Evolutionary conservation across 768 basidiomycete genomes (phyloP).

Genomic region (Suillus clintonianus): DNA sequence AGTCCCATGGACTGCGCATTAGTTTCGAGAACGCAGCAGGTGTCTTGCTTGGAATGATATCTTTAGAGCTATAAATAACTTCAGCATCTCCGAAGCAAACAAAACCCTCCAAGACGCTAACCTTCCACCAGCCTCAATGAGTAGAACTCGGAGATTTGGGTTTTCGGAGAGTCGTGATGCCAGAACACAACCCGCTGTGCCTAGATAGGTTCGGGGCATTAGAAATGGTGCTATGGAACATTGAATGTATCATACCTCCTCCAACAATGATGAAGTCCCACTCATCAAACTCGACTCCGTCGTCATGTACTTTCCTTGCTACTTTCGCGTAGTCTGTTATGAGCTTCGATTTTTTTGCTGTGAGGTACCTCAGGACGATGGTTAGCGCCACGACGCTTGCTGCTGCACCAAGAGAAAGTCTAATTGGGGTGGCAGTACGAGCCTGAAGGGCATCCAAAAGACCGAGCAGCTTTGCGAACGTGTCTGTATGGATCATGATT

Average conservation of each 20-base stretch:
- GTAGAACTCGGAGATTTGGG: constrained; percentile 35
- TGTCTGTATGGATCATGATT: background rate
- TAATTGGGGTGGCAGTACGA: background rate
- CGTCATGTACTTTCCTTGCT: constrained; percentile 5
- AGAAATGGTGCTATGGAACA: background rate
- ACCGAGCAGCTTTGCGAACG: background rate
- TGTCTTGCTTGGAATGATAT: constrained; percentile 40
- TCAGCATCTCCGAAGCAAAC: background rate
- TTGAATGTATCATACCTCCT: constrained; percentile 42
- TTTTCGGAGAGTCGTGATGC: constrained; percentile 46
- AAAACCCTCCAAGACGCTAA: constrained; percentile 16
- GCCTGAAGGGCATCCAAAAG: background rate
- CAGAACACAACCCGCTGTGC: constrained; percentile 47
- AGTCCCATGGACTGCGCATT: constrained; percentile 50
- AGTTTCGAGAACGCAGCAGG: constrained; percentile 47
- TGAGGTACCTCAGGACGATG: constrained; percentile 4
- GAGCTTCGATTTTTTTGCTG: constrained; percentile 7
- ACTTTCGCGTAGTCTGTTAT: constrained; percentile 15
- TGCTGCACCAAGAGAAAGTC: background rate
- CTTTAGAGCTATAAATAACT: constrained; percentile 41
- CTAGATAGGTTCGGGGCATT: constrained; percentile 13
- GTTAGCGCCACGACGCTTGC: constrained; percentile 12
- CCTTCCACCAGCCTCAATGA: constrained; percentile 50
- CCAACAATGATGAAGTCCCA: constrained; percentile 57
- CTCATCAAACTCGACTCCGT: constrained; percentile 23